Percentiles rank a stretch among this genome's conserved stretches.
Conservation (phyloP, 768 basidiomycete species). For the Russula griseocarnosa region DNA sequence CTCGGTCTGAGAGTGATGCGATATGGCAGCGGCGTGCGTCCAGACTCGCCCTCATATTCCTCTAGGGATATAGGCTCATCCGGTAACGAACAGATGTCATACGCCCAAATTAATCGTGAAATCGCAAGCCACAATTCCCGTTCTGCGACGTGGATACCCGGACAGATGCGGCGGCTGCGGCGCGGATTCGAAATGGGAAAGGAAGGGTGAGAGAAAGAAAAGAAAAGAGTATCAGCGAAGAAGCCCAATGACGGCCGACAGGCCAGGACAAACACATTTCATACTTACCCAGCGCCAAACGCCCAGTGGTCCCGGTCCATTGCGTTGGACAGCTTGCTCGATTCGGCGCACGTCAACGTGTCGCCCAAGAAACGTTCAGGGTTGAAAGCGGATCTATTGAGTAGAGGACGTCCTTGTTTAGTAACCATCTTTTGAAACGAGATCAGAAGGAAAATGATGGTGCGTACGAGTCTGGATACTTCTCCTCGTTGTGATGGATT, state of each 20-base stretch:
- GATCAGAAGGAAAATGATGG: conserved; percentile 20
- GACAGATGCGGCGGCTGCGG: conserved; percentile 39
- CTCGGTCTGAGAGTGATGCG: conserved; percentile 32
- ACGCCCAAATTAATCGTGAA: conserved; percentile 47
- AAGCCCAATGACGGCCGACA: background rate
- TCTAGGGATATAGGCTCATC: conserved; percentile 43
- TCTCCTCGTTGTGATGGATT: conserved; percentile 34
- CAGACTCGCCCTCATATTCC: conserved; percentile 47
- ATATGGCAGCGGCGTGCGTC: conserved; percentile 45
- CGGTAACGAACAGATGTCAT: conserved; percentile 41
- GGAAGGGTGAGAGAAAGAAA: background rate
- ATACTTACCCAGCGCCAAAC: conserved; percentile 46
- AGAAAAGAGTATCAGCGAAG: background rate
- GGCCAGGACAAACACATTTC: background rate
- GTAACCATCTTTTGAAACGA: background rate
- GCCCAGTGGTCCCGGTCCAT: conserved; percentile 48
- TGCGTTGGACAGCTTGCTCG: conserved; percentile 35
- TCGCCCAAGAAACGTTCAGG: conserved; percentile 47
- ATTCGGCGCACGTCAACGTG: conserved; percentile 39
- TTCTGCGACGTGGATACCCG: conserved; percentile 47
- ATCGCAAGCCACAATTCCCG: conserved; percentile 45
- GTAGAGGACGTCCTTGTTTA: background rate
- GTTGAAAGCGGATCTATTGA: conserved; percentile 34
- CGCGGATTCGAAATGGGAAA: background rate
- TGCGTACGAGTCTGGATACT: conserved; percentile 40